phyloP scores from a whole-genome alignment of 2,329 filamentous ascomycete species.

The Pestalotiopsis sp. region DNA sequence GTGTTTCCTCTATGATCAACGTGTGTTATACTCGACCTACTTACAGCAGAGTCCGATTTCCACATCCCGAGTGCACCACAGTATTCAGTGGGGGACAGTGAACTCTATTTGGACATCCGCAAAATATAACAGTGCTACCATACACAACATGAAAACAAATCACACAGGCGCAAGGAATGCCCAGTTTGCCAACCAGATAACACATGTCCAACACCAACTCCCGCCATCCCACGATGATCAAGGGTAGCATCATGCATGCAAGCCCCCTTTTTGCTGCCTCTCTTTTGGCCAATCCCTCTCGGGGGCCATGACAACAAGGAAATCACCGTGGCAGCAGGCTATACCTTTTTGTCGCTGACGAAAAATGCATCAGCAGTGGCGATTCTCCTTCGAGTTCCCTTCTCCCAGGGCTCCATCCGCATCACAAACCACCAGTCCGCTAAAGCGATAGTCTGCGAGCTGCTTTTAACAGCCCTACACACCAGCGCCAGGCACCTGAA shows the following conservation, averaged over 20 bases:
- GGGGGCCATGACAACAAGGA: not conserved
- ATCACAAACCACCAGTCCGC: not conserved
- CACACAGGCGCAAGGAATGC: not conserved
- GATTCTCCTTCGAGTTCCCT: not conserved
- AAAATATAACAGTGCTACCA: not conserved
- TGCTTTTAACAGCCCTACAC: not conserved
- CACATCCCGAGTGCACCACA: not conserved
- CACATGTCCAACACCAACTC: not conserved
- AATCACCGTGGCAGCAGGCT: not conserved
- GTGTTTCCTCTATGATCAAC: not conserved
- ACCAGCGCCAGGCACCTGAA: not conserved
- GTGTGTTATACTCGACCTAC: not conserved
- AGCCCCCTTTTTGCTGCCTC: not conserved
- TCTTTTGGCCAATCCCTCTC: not conserved
- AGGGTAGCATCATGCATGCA: too few relatives aligned
- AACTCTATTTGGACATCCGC: constrained; percentile 5
- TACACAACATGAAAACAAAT: not conserved
- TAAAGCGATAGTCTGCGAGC: not conserved
- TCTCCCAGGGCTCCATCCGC: not conserved
- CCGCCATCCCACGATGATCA: not conserved
- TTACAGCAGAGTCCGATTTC: not conserved
- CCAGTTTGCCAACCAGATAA: not conserved
- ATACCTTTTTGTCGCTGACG: not conserved
- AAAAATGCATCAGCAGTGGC: not conserved
- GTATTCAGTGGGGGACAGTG: not conserved